Evolutionary conservation across 495 filamentous ascomycete genomes (phyloP), one percentile per base, ranked within the genome.

Genomic region (Penicillium fimorum): DNA sequence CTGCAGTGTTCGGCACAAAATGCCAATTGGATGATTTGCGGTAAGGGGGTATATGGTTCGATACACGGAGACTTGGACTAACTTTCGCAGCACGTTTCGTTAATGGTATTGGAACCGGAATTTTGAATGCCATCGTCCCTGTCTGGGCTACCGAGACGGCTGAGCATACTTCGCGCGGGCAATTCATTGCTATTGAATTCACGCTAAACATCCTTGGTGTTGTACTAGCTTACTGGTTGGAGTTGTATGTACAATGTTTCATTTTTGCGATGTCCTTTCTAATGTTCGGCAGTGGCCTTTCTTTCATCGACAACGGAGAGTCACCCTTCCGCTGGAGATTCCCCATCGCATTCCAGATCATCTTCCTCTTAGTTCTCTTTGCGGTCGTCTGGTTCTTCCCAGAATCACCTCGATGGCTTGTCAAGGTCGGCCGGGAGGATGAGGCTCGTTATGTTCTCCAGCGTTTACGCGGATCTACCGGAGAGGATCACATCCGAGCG

Each of bases 131-230:
- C 15, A 86, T 89, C 48, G 79, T 85, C n/a, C 86, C 86, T 1
- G 86, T 88, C 32, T 88, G 84, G 78, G 84, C 85, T 18, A 86
- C 86, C 6, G 86, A 89, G 66, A 86, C 82, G 2, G 82, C 84
- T 8, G 81, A 82, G 40, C 85, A 89, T 56, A 88, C 80, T 6
- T 86, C 83, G 3, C 80, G 87, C 43, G 87, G 87, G 4, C 78
- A 86, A 46, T 89, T 88, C 60, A 82, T 89, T 53, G 82, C 86
- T 5, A 88, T 88, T 51, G 87, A 89, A 59, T 88, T 90, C 59
- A 88, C 85, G 0, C 62, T 88, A 13, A 89, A 90, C 60, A 89
- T 89, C 56, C 85, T 88, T 40, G 87, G 87, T 65, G 85, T 90
- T 4, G 85, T 88, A 3, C 72, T 89, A 18, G 86, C 85, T 6